phyloP scores from a whole-genome alignment of 768 basidiomycete species.

The Naematelia aurantialba region DNA sequence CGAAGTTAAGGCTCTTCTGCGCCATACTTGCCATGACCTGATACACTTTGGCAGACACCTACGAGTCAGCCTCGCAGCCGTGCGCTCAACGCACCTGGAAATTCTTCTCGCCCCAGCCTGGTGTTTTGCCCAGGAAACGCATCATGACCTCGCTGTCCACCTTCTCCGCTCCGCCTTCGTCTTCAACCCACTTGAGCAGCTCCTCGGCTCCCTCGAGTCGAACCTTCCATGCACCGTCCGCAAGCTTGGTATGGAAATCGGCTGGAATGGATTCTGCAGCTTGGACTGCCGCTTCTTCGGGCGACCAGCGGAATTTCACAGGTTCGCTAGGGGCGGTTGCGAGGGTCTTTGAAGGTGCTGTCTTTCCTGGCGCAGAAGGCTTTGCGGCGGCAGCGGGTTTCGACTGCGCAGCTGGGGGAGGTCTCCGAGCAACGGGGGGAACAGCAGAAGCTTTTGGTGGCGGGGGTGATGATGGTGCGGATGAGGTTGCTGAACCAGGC shows the following conservation, averaged over 20 bases:
- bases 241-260: constrained; percentile 66
- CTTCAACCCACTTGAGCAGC: constrained; percentile 71
- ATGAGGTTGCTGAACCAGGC: constrained; percentile 1
- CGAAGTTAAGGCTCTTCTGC: constrained; percentile 74
- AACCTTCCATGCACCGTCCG: constrained; percentile 90
- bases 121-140: constrained; percentile 78
- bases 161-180: constrained; percentile 58
- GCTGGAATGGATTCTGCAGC: constrained; percentile 70
- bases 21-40: constrained; percentile 69
- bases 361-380: constrained; percentile 28
- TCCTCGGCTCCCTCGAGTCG: constrained; percentile 82
- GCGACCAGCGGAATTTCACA: constrained; percentile 84
- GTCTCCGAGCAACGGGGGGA: constrained; percentile 2
- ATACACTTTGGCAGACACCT: constrained; percentile 91
- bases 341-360: constrained; percentile 55
- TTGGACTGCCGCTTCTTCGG: constrained; percentile 84
- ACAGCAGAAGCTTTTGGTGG: constrained; percentile 8
- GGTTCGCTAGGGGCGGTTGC: constrained; percentile 64
- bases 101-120: constrained; percentile 96
- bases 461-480: constrained; percentile 2
- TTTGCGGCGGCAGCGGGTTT: constrained; percentile 18
- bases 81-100: constrained; percentile 69
- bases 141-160: constrained; percentile 86
- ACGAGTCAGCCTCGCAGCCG: neutral
- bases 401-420: constrained; percentile 20